phyloP scores from a whole-genome alignment of 495 filamentous ascomycete genomes.

The Hypoxylon subgilvum region DNA sequence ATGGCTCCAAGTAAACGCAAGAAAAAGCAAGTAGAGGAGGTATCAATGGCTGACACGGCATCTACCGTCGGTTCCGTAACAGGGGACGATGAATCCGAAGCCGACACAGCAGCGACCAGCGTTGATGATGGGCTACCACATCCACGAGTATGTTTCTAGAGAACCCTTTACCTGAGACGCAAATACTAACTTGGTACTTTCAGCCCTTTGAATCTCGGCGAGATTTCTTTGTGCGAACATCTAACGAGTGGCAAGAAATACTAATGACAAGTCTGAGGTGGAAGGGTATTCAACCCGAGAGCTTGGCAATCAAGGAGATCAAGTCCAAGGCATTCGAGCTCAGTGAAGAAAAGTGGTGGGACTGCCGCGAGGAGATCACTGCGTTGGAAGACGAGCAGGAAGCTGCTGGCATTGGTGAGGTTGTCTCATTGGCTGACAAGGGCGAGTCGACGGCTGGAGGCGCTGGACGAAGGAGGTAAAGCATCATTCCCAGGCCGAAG shows the following conservation, averaged over 20 bases:
- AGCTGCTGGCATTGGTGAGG: conserved; percentile 91
- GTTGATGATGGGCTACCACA: conserved; percentile 67
- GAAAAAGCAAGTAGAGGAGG: conserved; percentile 55
- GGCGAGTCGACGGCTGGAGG: conserved; percentile 60
- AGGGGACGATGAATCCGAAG: conserved; percentile 57
- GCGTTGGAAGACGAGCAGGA: conserved; percentile 95
- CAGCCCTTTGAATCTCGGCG: conserved; percentile 90
- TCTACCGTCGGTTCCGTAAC: conserved; percentile 39
- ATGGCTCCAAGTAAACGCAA: conserved; percentile 52
- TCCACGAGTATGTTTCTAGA: conserved; percentile 51
- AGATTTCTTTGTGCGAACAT: conserved; percentile 90
- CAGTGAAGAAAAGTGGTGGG: conserved; percentile 98
- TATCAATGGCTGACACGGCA: conserved; percentile 42
- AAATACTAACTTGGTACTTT: conserved; percentile 48
- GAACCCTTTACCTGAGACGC: background rate
- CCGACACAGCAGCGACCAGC: conserved; percentile 49
- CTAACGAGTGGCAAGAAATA: conserved; percentile 85
- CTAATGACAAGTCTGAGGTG: conserved; percentile 71
- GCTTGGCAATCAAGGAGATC: conserved; percentile 83
- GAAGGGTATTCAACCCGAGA: conserved; percentile 64
- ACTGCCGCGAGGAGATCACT: conserved; percentile 91
- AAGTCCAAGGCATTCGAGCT: conserved; percentile 85
- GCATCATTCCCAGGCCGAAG: background rate
- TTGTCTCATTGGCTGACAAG: conserved; percentile 82
- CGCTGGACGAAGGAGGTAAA: conserved; percentile 64